Evolutionary conservation across 1,284 basidiomycete species (phyloP), one percentile per base, ranked within the genome.

Genomic region (Ceratobasidium sp.): DNA sequence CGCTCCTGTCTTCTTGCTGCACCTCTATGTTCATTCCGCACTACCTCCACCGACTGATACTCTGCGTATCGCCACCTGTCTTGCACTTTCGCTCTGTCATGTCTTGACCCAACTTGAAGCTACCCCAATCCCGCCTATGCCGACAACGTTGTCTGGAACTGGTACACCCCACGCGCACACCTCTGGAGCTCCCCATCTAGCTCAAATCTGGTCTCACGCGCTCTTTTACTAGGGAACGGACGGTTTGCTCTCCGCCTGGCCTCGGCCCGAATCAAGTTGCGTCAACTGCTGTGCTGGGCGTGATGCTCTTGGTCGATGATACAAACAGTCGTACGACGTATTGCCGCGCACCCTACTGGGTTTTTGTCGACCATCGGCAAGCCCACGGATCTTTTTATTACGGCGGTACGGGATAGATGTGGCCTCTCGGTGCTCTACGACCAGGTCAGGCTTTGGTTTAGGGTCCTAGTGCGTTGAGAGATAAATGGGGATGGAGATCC

Each of bases 61-160:
- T 17, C 82, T 83, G 56, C 84, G 85, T 75, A 83, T 86, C 28
- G 91, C 96, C 20, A 85, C 88, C 0, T 87, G 92, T 0, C 86
- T 98, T 77, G 90, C 94, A 1, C 85, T 97, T 6, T 97, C 96
- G 0, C 89, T 96, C 40, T 89, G 96, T 20, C 88, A 90, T 80
- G 88, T 96, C 33, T 95, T 91, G 26, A 85, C 88, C 0, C 87
- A 93, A 68, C 90, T 99, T 15, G 93, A 93, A 78, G 85, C 99
- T 0, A 97, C 97, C 0, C 96, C 97, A 0, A 88, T 98, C 57
- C 88, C 97, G 98, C 96, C 1, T 99, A 98, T 82, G 94, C 96
- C 13, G 96, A 97, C 83, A 94, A 93, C 42, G 96, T 98, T 2
- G 88, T 99, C 9, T 99, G 96, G 87, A 98, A 98, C 83, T 98